Base-by-base conservation (phyloP, 768 basidiomycete genomes). In the Termitomyces sp. region DNA sequence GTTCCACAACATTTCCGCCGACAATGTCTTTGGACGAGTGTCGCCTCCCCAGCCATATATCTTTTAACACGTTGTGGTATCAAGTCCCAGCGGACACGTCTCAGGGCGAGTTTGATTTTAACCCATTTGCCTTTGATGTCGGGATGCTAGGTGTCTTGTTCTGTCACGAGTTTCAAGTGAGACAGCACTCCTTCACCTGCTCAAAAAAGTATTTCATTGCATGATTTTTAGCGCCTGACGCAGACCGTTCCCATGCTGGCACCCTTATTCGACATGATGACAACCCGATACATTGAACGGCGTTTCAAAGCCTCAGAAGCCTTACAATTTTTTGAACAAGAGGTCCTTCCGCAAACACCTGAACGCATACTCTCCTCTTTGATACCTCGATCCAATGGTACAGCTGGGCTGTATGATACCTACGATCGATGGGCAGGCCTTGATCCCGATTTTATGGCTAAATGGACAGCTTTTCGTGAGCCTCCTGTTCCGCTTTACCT, bases 101-200 rank as follows among this genome's bases (percentile, higher is more conserved):
- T 0, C 67, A 68, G 50, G 69, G 68, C 1, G 69, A 71, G 58
- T 39, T 60, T 9, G 63, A 66, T 47, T 70, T 66, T 41, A 62
- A 71, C 44, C 70, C 70, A 0, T 71, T 69, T 53, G 65, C 65
- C 9, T 69, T 58, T 34, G 70, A 69, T 36, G 68, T 71, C 12
- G 61, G 63, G 2, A 27, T 27, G 27, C 1, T 27, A 27, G 27
- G 27, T 27, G 27, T 27, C 27, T 27, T 27, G 27, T 27, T 51
- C 52, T 9, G 60, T 30, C 1, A 6, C 0, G 20, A 33, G 3
- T 63, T 36, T 36, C 34, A 36, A 13, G 34, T 36, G 11, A 12
- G 9, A 6, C 9, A 36, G 18, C 2, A 27, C 27, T 0, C 27
- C 27, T 27, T 27, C 27, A 27, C 27, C 27, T 27, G 27, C 27